phyloP scores from a whole-genome alignment of 2,329 filamentous ascomycete species.

The Chrysoporthe deuterocubensis region DNA sequence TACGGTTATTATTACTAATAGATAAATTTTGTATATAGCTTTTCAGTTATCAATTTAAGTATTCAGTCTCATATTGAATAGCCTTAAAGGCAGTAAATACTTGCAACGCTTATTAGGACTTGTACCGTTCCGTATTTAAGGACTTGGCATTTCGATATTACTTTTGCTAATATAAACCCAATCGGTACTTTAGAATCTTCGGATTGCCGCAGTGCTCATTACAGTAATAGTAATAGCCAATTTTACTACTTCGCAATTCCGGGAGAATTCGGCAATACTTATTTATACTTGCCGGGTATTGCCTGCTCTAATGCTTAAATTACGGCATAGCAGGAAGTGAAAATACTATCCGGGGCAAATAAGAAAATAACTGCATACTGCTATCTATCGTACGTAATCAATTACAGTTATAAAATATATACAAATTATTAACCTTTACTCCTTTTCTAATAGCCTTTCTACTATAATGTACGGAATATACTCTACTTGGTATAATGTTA shows the following conservation, averaged over 20 bases:
- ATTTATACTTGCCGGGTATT: constrained; percentile 22
- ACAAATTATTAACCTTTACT: background rate
- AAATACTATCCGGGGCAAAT: constrained; percentile 7
- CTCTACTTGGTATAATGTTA: constrained; percentile 27
- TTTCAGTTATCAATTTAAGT: too few relatives aligned
- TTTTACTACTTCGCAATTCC: constrained; percentile 17
- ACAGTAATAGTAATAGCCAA: constrained; percentile 21
- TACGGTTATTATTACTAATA: too few relatives aligned
- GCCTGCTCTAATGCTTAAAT: constrained; percentile 20
- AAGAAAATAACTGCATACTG: constrained; percentile 25
- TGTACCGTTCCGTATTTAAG: too few relatives aligned
- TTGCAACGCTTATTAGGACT: too few relatives aligned
- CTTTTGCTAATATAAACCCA: too few relatives aligned
- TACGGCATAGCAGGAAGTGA: constrained; percentile 22
- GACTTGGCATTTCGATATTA: too few relatives aligned
- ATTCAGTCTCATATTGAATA: too few relatives aligned
- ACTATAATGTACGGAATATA: constrained; percentile 23
- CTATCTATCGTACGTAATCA: constrained; percentile 27
- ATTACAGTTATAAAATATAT: too few relatives aligned
- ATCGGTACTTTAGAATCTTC: too few relatives aligned
- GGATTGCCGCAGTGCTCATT: too few relatives aligned
- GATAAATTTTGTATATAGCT: too few relatives aligned
- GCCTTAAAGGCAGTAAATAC: too few relatives aligned
- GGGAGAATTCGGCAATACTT: constrained; percentile 19
- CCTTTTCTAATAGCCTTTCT: constrained; percentile 8